Percentiles rank a stretch among this genome's conserved stretches.
Evolutionary conservation across 768 basidiomycete genomes (phyloP).

Genomic region (Termitomyces sp.): DNA sequence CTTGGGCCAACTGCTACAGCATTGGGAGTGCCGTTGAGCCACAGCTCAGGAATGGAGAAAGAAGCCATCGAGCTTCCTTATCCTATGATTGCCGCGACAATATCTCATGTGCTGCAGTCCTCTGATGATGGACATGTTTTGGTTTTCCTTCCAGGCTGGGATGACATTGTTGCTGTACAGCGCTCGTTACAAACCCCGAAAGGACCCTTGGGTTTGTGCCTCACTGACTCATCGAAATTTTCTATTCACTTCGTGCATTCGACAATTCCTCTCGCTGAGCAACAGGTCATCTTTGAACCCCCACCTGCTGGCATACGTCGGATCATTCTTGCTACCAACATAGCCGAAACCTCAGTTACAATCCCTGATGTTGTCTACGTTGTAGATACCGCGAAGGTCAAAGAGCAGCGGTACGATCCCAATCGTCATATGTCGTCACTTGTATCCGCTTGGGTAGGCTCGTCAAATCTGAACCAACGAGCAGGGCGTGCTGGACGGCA

Average conservation of each 20-base stretch:
- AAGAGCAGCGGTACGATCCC: slow-evolving; percentile 88
- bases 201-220: slow-evolving; percentile 51
- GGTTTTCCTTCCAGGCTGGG: slow-evolving; percentile 92
- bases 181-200: slow-evolving; percentile 47
- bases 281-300: slow-evolving; percentile 85
- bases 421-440: slow-evolving; percentile 84
- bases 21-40: slow-evolving; percentile 19
- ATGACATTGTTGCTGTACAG: slow-evolving; percentile 77
- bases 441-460: slow-evolving; percentile 87
- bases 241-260: slow-evolving; percentile 85
- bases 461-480: slow-evolving; percentile 85
- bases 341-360: slow-evolving; percentile 92
- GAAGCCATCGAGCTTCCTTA: slow-evolving; percentile 74
- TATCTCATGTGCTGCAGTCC: slow-evolving; percentile 68
- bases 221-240: slow-evolving; percentile 52
- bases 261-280: slow-evolving; percentile 80
- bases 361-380: slow-evolving; percentile 96
- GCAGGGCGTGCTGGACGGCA: slow-evolving; percentile 92
- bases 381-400: slow-evolving; percentile 83
- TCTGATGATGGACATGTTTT: slow-evolving; percentile 84
- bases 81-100: slow-evolving; percentile 73
- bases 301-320: slow-evolving; percentile 73
- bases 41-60: slow-evolving; percentile 16
- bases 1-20: slow-evolving; percentile 31
- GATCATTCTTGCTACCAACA: slow-evolving; percentile 90